Conservation (phyloP, 495 filamentous ascomycete species). For the Melanomma pulvis-pyrius region DNA sequence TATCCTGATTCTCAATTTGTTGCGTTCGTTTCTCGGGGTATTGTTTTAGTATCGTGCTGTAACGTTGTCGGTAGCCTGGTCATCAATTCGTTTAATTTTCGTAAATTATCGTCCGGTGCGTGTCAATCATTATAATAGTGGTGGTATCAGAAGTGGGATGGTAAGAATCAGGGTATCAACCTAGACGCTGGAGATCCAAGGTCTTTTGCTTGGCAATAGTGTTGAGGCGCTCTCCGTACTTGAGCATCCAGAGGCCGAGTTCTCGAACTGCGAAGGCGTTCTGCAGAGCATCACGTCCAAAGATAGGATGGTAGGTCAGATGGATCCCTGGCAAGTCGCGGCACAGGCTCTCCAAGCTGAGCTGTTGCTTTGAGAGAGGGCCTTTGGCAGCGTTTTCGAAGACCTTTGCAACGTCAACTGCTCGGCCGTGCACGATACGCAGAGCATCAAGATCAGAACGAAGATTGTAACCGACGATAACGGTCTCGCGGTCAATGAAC, state of each 20-base stretch:
- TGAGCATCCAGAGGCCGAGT: slow-evolving; percentile 24
- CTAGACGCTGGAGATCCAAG: slow-evolving; percentile 10
- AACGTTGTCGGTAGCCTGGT: not conserved
- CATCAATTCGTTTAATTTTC: not conserved
- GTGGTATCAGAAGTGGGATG: not conserved
- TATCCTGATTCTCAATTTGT: too few relatives aligned
- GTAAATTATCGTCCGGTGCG: not conserved
- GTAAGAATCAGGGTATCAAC: not conserved
- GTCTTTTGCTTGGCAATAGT: slow-evolving; percentile 17
- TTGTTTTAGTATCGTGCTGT: not conserved
- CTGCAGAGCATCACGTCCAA: slow-evolving; percentile 25
- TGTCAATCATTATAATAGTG: not conserved
- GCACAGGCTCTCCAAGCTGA: slow-evolving; percentile 28
- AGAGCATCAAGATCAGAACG: slow-evolving; percentile 51
- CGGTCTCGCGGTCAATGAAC: slow-evolving; percentile 49
- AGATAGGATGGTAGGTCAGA: slow-evolving; percentile 3
- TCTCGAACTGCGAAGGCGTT: slow-evolving; percentile 33
- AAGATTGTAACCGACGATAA: slow-evolving; percentile 54
- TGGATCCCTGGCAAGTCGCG: slow-evolving; percentile 10
- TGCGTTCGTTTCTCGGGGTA: too few relatives aligned
- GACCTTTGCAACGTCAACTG: slow-evolving; percentile 46
- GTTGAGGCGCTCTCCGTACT: slow-evolving; percentile 7
- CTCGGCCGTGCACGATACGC: slow-evolving; percentile 47
- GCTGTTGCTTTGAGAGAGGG: slow-evolving; percentile 25
- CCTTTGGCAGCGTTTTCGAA: slow-evolving; percentile 26